phyloP scores from a whole-genome alignment of 2,329 filamentous ascomycete species.

The Rasamsonia emersonii region DNA sequence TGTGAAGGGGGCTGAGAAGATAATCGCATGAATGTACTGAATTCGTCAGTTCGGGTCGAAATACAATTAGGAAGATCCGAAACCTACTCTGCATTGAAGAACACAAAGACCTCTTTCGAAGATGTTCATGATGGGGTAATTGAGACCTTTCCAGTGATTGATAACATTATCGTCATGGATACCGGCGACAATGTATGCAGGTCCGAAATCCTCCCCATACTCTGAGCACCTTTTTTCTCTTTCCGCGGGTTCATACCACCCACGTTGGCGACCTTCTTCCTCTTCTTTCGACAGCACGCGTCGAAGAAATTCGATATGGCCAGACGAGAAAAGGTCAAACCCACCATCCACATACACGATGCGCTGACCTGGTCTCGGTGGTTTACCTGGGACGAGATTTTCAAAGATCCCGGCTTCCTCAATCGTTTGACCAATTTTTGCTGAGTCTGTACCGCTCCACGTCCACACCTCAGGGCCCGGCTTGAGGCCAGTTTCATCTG shows the following conservation, averaged over 20 bases:
- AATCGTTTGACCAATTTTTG: constrained; percentile 28
- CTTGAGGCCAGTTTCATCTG: constrained; percentile 68
- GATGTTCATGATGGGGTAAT: constrained; percentile 99
- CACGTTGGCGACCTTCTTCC: constrained; percentile 54
- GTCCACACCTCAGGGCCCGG: constrained; percentile 81
- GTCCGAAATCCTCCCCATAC: constrained; percentile 63
- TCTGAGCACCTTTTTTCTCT: constrained; percentile 54
- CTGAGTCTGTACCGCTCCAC: constrained; percentile 48
- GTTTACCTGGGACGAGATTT: constrained; percentile 61
- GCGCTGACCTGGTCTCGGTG: constrained; percentile 66
- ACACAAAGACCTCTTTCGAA: constrained; percentile 94
- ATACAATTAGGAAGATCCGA: constrained; percentile 3
- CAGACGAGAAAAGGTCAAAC: constrained; percentile 92
- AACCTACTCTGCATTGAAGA: constrained; percentile 75
- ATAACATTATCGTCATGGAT: constrained; percentile 93
- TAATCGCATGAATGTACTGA: constrained; percentile 75
- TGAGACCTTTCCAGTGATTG: constrained; percentile 92
- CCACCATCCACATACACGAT: constrained; percentile 94
- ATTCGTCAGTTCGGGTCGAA: constrained; percentile 7
- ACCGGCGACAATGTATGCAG: constrained; percentile 82
- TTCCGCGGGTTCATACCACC: constrained; percentile 65
- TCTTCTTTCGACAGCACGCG: constrained; percentile 68
- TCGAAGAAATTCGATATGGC: constrained; percentile 90
- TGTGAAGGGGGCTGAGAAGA: constrained; percentile 85
- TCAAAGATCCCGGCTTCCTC: constrained; percentile 59